A percentile compares a stretch with the other conserved stretches of the same genome.
These are phyloP conservation scores for Panus rudis DNA, from an alignment of 768 basidiomycete species.

Conservation along the genomic window DNA sequence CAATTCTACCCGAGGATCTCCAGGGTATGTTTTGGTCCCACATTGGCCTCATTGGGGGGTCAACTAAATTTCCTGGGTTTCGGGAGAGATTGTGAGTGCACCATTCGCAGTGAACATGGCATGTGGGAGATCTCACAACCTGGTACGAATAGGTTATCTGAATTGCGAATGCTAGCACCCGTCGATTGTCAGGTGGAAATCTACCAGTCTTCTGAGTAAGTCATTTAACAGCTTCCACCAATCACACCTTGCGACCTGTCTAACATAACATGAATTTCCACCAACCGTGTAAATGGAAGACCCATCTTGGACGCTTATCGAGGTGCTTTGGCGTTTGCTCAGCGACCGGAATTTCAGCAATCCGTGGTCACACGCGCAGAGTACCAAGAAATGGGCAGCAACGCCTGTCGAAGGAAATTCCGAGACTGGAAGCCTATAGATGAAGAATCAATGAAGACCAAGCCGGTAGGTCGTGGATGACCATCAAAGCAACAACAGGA, in stretches of 20 bases:
- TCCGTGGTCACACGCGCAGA: slow-evolving; percentile 69
- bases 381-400: slow-evolving; percentile 78
- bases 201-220: slow-evolving; percentile 70
- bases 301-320: slow-evolving; percentile 62
- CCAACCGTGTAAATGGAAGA: too few relatives aligned
- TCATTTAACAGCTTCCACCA: slow-evolving; percentile 11
- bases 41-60: slow-evolving; percentile 86
- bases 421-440: slow-evolving; percentile 43
- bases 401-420: slow-evolving; percentile 71
- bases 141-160: slow-evolving; percentile 45
- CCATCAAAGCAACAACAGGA: too few relatives aligned
- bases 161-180: slow-evolving; percentile 78
- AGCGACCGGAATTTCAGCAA: slow-evolving; percentile 40
- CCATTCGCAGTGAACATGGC: neutral
- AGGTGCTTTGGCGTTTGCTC: slow-evolving; percentile 53
- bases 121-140: neutral
- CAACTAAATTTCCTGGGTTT: slow-evolving; percentile 69
- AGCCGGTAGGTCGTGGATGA: slow-evolving; percentile 9
- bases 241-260: too few relatives aligned
- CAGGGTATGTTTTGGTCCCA: slow-evolving; percentile 96
- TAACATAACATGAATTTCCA: neutral
- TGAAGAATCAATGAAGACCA: slow-evolving; percentile 13
- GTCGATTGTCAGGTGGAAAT: slow-evolving; percentile 69
- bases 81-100: slow-evolving; percentile 55
- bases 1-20: slow-evolving; percentile 67